Evolutionary conservation across 495 filamentous ascomycete species (phyloP), one percentile per base, ranked within the genome.

Genomic region (Aspergillus egyptiacus): DNA sequence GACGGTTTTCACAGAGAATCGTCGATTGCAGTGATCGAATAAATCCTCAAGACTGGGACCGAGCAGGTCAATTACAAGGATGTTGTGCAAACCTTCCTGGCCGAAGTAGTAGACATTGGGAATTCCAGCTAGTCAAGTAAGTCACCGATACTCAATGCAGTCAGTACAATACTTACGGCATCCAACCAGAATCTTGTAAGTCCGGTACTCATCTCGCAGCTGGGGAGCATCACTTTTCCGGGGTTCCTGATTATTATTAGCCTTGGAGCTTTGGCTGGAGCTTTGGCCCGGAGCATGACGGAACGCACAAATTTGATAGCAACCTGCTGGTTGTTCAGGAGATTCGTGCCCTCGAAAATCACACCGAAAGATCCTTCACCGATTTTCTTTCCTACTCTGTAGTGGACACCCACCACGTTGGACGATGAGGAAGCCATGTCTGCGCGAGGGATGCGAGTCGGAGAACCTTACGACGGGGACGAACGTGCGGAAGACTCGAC

Each of bases 31-130:
- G 65, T 93, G 91, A 59, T 99, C 93, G 65, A 99, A 99, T 0
- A 99, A 81, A 65, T 99, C 93, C 66, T 99, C 93, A 24, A 99
- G 76, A 58, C 89, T 95, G 23, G 94, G 91, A 18, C 93, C 93
- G 11, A 99, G 85, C 17, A 99, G 80, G 67, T 99, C 93, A 58
- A 99, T 99, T 45, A 99, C 93, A 2, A 99, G 82, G 56, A 99
- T 99, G 71, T 99, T 99, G 73, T 99, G 93, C 18, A 99, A 80
- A 57, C 93, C 93, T 72, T 99, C 93, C 68, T 99, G 93, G 51
- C 93, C 93, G 57, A 97, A 99, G 71, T 99, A 99, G 72, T 99
- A 99, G 62, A 99, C 93, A 83, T 99, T 97, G 60, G 93, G 93
- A 57, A 99, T 97, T 58, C 93, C 93, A 49, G 93, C 93, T 98